Percentiles rank a stretch among this genome's conserved stretches.
These are phyloP conservation scores for Tardiomyces blankii DNA, from an alignment of 1,139 yeast species.

Conservation along the genomic window DNA sequence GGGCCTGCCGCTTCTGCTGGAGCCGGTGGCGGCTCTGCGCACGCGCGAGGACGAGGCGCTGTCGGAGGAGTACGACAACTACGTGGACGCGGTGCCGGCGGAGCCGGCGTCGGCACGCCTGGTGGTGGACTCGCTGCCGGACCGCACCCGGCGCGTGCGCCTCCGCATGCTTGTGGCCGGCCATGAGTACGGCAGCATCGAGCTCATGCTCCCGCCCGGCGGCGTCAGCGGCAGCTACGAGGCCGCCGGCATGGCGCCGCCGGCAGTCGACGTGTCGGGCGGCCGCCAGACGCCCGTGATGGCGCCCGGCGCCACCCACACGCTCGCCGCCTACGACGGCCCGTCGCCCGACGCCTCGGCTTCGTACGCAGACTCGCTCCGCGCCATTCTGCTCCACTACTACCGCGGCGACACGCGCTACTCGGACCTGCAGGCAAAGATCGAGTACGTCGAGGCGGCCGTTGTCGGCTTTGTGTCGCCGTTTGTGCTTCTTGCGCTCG, in stretches of 20 bases:
- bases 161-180: background rate
- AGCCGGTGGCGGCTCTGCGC: background rate
- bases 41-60: background rate
- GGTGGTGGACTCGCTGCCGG: background rate
- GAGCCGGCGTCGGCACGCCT: background rate
- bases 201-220: background rate
- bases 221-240: background rate
- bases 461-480: background rate
- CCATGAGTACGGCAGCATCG: background rate
- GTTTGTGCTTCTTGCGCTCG: background rate
- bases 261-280: background rate
- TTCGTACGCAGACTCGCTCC: background rate
- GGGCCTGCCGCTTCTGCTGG: background rate
- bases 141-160: background rate
- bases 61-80: background rate
- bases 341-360: background rate
- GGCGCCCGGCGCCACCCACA: background rate
- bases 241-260: background rate
- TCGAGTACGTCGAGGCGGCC: background rate
- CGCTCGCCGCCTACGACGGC: background rate
- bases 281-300: background rate
- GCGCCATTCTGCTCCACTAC: background rate
- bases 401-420: background rate
- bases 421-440: background rate
- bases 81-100: background rate